These are phyloP conservation scores for Xeromyces bisporus DNA, from an alignment of 495 filamentous ascomycete genomes.

Conservation along the genomic window DNA sequence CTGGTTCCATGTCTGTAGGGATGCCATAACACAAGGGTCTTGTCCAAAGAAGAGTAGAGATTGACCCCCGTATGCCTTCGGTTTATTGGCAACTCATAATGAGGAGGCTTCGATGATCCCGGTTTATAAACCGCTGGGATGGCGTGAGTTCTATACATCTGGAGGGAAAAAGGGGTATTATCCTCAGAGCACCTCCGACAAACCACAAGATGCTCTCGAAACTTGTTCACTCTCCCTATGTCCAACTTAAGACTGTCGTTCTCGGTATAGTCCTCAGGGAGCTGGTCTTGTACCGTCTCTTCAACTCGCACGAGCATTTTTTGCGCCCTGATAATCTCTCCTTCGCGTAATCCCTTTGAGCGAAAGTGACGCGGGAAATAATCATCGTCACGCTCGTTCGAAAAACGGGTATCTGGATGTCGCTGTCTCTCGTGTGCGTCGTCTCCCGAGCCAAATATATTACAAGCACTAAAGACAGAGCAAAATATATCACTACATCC, in stretches of 20 bases:
- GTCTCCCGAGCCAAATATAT: too few species aligned
- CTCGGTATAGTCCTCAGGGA: slow-evolving; percentile 50
- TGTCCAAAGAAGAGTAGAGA: slow-evolving; percentile 54
- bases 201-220: slow-evolving; percentile 57
- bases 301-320: slow-evolving; percentile 59
- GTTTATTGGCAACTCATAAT: slow-evolving; percentile 40
- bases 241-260: slow-evolving; percentile 46
- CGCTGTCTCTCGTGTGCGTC: too few species aligned
- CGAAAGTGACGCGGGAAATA: too few species aligned
- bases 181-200: slow-evolving; percentile 40
- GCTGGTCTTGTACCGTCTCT: slow-evolving; percentile 28
- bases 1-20: slow-evolving; percentile 37
- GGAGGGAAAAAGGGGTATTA: slow-evolving; percentile 39
- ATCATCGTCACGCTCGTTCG: too few species aligned
- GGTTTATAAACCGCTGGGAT: slow-evolving; percentile 44
- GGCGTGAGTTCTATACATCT: slow-evolving; percentile 54
- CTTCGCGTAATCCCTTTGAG: slow-evolving; percentile 37
- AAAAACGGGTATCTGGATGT: too few species aligned
- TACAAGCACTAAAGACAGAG: too few species aligned
- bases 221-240: slow-evolving; percentile 45
- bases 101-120: slow-evolving; percentile 32
- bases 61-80: slow-evolving; percentile 41
- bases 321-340: slow-evolving; percentile 57
- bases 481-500: slow-evolving; percentile 2
- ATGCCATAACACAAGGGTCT: slow-evolving; percentile 53